Evolutionary conservation across 148 eudicot genomes (phyloP).

Genomic region (Rhododendron kiyosumense): DNA sequence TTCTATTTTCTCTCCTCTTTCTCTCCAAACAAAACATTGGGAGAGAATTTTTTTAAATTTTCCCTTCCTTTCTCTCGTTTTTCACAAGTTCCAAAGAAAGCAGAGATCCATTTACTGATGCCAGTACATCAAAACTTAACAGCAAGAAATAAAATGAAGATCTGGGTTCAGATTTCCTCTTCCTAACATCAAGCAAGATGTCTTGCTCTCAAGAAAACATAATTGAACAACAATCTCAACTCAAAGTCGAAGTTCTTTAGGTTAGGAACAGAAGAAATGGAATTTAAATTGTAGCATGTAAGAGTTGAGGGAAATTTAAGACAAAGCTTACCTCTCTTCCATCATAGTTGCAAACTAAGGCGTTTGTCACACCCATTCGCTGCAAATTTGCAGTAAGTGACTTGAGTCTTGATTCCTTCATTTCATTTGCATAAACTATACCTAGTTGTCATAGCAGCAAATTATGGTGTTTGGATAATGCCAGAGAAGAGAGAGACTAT

Average conservation of each 20-base stretch:
- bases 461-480: neutral
- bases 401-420: conserved; percentile 78
- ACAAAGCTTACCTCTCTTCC: conserved; percentile 75
- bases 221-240: too few species aligned
- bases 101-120: neutral
- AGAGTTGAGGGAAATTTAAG: neutral
- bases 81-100: too few species aligned
- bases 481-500: neutral
- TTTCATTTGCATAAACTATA: conserved; percentile 84
- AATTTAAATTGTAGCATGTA: neutral
- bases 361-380: conserved; percentile 96
- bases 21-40: too few species aligned
- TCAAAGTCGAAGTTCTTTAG: neutral
- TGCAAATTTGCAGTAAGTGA: conserved; percentile 83
- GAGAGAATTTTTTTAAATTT: too few species aligned
- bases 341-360: conserved; percentile 78
- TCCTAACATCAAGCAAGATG: neutral
- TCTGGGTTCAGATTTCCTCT: neutral
- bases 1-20: too few species aligned
- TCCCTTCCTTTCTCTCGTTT: too few species aligned
- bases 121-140: neutral
- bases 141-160: neutral
- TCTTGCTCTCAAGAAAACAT: neutral
- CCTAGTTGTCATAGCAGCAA: conserved; percentile 33
- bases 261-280: neutral